Conservation (phyloP, 495 filamentous ascomycete species). For the Penicillium lividum region DNA sequence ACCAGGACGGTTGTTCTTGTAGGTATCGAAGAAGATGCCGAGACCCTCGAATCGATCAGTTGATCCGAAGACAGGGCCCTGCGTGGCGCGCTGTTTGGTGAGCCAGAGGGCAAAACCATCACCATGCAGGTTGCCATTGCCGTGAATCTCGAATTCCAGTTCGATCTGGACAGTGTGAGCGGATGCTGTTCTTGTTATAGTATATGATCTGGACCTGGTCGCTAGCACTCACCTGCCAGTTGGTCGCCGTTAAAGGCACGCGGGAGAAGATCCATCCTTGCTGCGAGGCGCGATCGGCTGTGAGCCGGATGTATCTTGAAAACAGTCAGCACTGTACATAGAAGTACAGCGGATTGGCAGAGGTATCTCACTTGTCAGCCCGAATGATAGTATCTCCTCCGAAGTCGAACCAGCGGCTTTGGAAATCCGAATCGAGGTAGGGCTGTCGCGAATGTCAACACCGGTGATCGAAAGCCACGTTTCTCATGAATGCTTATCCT, state of each 20-base stretch:
- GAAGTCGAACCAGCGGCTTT: conserved; percentile 99
- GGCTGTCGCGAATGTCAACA: conserved; percentile 60
- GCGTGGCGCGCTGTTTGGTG: conserved; percentile 83
- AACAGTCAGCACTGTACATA: conserved; percentile 17
- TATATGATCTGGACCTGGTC: not conserved
- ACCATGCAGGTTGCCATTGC: conserved; percentile 82
- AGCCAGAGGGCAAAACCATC: conserved; percentile 99
- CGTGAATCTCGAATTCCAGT: conserved; percentile 90
- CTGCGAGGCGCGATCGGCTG: conserved; percentile 85
- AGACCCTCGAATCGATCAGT: conserved; percentile 91
- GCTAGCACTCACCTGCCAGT: conserved; percentile 76
- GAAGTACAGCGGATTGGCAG: not conserved
- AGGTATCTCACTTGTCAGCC: conserved; percentile 73
- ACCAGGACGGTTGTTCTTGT: conserved; percentile 98
- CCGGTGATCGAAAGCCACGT: not conserved
- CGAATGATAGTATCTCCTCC: conserved; percentile 93
- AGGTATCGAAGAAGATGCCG: conserved; percentile 97
- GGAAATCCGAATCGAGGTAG: conserved; percentile 96
- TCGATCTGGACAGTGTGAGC: conserved; percentile 63
- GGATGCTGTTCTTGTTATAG: not conserved
- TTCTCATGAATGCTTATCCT: not conserved
- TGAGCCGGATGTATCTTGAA: conserved; percentile 84
- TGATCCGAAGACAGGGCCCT: conserved; percentile 85
- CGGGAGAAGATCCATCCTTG: conserved; percentile 91
- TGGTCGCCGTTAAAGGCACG: conserved; percentile 93